Percentiles rank a stretch among this genome's conserved stretches.
Evolutionary conservation across 2,329 filamentous ascomycete genomes (phyloP).

Genomic region (Colletotrichum sp.): DNA sequence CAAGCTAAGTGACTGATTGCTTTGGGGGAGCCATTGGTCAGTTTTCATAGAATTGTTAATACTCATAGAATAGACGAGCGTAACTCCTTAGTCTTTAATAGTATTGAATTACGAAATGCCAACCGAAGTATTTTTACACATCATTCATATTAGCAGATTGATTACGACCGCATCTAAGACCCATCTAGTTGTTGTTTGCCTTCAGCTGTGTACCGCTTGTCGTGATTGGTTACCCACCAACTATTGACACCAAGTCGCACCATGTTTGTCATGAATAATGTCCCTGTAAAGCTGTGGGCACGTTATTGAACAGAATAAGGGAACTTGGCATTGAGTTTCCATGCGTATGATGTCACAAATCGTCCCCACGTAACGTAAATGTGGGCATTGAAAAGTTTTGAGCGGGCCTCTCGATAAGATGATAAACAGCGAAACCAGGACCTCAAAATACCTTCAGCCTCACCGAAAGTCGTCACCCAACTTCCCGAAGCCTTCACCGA

Average conservation of each 20-base stretch:
- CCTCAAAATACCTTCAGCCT: not conserved
- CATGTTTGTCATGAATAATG: not conserved
- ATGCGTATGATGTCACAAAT: conserved; percentile 6
- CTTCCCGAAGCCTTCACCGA: not conserved
- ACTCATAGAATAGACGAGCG: not conserved
- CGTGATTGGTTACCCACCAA: not conserved
- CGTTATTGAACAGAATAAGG: not conserved
- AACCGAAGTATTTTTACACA: not conserved
- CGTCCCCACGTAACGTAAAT: not conserved
- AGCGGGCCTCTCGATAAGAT: not conserved
- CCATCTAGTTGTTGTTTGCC: not conserved
- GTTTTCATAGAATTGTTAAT: not conserved
- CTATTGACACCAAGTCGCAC: not conserved
- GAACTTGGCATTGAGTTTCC: not conserved
- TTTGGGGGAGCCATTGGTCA: not conserved
- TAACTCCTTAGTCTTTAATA: not conserved
- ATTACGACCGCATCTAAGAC: not conserved
- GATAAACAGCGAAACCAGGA: not conserved
- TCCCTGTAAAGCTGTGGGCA: not conserved
- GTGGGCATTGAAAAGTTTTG: conserved; percentile 15
- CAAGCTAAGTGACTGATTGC: not conserved
- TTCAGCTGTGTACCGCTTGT: not conserved
- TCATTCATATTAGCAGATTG: not conserved
- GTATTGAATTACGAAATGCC: not conserved
- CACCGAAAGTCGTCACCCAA: not conserved